These are phyloP conservation scores for Fistulinella prunicolor DNA, from an alignment of 768 basidiomycete species.

Conservation along the genomic window DNA sequence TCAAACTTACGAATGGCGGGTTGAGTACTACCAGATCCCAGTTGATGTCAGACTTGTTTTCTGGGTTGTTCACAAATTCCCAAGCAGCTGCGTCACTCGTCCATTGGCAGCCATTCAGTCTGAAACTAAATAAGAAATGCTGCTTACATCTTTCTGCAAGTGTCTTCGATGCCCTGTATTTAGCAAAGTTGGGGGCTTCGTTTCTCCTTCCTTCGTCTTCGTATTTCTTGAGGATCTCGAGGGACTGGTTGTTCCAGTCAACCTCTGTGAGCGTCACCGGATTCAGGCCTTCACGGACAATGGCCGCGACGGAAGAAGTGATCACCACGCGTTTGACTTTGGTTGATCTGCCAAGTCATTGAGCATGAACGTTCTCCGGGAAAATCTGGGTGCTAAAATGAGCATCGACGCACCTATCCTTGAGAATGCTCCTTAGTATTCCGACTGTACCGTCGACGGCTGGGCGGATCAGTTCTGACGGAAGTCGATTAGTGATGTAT, in stretches of 20 bases:
- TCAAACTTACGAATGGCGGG: conserved; percentile 34
- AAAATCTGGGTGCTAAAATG: no score
- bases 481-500: background rate
- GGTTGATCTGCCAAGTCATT: conserved; percentile 25
- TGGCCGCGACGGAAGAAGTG: conserved; percentile 58
- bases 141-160: conserved; percentile 56
- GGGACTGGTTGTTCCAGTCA: conserved; percentile 57
- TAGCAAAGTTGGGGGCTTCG: conserved; percentile 34
- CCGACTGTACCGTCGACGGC: conserved; percentile 70
- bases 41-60: conserved; percentile 30
- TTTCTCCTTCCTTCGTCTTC: conserved; percentile 44
- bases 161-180: conserved; percentile 62
- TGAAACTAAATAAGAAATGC: background rate
- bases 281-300: conserved; percentile 32
- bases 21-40: conserved; percentile 41
- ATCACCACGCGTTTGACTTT: conserved; percentile 65
- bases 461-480: conserved; percentile 59
- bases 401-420: conserved; percentile 45
- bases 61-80: conserved; percentile 35
- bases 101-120: background rate
- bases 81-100: conserved; percentile 41
- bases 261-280: conserved; percentile 40
- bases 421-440: conserved; percentile 56
- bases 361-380: background rate
- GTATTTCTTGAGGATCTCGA: conserved; percentile 41